Base-by-base conservation (phyloP, 768 basidiomycete species). In the Termitomyces sp. region DNA sequence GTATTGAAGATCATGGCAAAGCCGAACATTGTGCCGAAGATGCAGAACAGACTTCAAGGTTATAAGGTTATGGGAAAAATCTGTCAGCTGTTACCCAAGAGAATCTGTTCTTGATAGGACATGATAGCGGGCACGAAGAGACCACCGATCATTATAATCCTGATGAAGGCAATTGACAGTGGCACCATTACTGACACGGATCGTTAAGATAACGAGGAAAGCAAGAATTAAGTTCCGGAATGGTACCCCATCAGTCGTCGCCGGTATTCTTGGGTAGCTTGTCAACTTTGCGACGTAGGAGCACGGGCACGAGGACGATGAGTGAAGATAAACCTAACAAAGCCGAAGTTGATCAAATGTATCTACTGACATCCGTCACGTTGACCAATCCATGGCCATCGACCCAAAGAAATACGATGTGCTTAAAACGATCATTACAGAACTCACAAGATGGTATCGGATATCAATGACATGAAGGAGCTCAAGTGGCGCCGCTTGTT, bases 351-450 rank as follows among this genome's bases (percentile, higher is more conserved):
- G 25, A 25, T 1, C 36, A 10, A 37, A 10, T 37, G 83, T n/a
- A 82, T 74, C 76, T 74, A 79, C 47, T 76, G 65, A 77, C 77
- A 79, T 25, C 25, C 1, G 25, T 25, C 25, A 25, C 25, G 25
- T 25, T 78, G 70, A 2, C 78, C 76, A 57, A 81, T 81, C 68
- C 72, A 78, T 81, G 38, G 82, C 64, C 64, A 85, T 72, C 0
- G 83, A 82, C 1, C 82, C 81, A 25, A 80, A 17, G 36, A 76
- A 78, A 0, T 4, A 40, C 4, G 2, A 20, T 8, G 2, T 3
- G 25, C 6, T 6, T 17, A 38, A 42, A 20, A 29, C 48, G 15
- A n/a, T 4, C 14, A 45, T 31, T n/a, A 8, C 1, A 10, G 17
- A 31, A 67, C 75, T 50, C 56, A 78, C 73, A 83, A 84, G 1